A percentile compares a stretch with the other conserved stretches of the same genome.
These are phyloP conservation scores for Cordyceps tenuipes DNA, from an alignment of 2,329 filamentous ascomycete species.

Conservation along the genomic window DNA sequence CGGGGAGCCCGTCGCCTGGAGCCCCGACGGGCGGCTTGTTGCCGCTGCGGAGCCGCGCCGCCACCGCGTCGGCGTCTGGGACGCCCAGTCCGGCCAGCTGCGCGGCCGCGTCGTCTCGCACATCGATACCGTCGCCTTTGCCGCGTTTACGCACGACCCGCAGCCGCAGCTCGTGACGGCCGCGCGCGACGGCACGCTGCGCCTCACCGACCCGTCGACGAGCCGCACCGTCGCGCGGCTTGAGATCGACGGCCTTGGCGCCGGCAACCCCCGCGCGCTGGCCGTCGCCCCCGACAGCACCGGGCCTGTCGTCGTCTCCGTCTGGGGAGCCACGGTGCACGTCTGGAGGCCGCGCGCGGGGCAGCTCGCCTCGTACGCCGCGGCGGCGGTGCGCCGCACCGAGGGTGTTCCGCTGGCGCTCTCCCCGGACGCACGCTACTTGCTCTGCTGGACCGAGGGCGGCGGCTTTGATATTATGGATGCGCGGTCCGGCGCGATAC, in stretches of 20 bases:
- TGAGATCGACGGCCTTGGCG: conserved; percentile 23
- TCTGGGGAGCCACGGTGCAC: conserved; percentile 32
- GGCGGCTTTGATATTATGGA: conserved; percentile 36
- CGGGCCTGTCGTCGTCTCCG: conserved; percentile 22
- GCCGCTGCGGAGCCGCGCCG: conserved; percentile 23
- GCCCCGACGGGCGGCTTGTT: conserved; percentile 22
- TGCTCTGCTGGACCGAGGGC: conserved; percentile 32
- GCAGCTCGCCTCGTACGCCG: conserved; percentile 27
- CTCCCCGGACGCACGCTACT: conserved; percentile 29
- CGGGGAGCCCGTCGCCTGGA: conserved; percentile 25
- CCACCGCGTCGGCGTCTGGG: conserved; percentile 26
- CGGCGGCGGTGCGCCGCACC: conserved; percentile 23
- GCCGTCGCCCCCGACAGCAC: conserved; percentile 27
- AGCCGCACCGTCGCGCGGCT: conserved; percentile 29
- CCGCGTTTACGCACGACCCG: conserved; percentile 25
- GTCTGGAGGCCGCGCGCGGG: conserved; percentile 27
- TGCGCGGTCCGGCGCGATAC: conserved; percentile 24
- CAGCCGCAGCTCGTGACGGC: conserved; percentile 25
- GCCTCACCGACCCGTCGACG: conserved; percentile 26
- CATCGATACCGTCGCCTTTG: conserved; percentile 29
- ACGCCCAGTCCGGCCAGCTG: conserved; percentile 20
- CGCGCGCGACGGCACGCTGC: conserved; percentile 29
- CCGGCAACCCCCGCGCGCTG: conserved; percentile 24
- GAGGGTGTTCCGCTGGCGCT: conserved; percentile 35
- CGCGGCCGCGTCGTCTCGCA: conserved; percentile 27